These are phyloP conservation scores for Auricularia cornea DNA, from an alignment of 768 basidiomycete genomes.

Conservation along the genomic window DNA sequence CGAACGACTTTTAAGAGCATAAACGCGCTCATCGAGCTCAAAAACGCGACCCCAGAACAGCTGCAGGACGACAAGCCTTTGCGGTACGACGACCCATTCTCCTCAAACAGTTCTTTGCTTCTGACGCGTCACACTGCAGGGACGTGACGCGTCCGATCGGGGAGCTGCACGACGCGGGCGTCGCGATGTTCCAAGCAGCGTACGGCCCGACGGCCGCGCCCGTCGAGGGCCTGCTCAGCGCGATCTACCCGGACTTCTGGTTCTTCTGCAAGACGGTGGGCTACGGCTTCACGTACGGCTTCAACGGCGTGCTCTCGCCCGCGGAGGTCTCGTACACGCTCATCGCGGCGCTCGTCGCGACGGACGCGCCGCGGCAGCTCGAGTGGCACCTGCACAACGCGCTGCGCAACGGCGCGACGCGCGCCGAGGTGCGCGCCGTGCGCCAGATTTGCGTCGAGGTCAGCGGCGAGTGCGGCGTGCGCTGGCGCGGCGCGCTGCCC, in stretches of 20 bases:
- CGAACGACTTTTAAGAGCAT: conserved; percentile 52
- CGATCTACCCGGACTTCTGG: conserved; percentile 50
- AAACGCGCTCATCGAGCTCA: conserved; percentile 44
- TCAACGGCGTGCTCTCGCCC: conserved; percentile 36
- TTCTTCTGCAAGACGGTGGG: conserved; percentile 41
- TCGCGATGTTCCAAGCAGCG: conserved; percentile 35
- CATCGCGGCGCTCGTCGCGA: conserved; percentile 53
- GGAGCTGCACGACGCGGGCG: conserved; percentile 36
- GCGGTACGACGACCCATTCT: conserved; percentile 27
- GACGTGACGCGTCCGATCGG: conserved; percentile 33
- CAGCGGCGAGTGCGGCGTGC: conserved; percentile 37
- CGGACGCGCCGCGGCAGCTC: conserved; percentile 55
- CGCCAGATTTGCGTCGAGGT: conserved; percentile 47
- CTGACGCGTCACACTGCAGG: conserved; percentile 25
- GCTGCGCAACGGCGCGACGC: conserved; percentile 43
- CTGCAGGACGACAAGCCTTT: conserved; percentile 39
- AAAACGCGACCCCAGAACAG: conserved; percentile 44
- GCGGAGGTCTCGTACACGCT: conserved; percentile 53
- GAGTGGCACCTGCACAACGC: conserved; percentile 59
- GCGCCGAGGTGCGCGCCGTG: conserved; percentile 45
- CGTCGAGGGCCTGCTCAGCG: conserved; percentile 40
- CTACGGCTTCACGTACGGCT: conserved; percentile 50
- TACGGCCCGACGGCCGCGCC: conserved; percentile 49
- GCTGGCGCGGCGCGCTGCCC: conserved; percentile 48
- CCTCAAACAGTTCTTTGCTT: too few species aligned